Evolutionary conservation across 345 rosid species (phyloP).

Genomic region (Ailanthus altissimus): DNA sequence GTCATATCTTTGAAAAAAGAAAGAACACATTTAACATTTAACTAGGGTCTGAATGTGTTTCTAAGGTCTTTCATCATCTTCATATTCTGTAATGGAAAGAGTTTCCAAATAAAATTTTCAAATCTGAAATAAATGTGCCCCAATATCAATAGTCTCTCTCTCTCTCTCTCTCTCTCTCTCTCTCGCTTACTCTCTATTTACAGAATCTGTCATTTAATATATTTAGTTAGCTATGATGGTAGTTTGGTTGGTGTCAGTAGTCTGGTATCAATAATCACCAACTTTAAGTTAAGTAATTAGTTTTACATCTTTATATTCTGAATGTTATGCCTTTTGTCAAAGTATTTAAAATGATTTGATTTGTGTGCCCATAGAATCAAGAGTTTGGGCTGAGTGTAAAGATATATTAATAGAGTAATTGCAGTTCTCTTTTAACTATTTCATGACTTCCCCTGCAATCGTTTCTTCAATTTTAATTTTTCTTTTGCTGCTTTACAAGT

Average conservation of each 20-base stretch:
- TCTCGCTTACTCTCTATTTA: too few relatives aligned
- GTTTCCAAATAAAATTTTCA: background rate
- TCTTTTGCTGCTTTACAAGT: background rate
- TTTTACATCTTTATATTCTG: background rate
- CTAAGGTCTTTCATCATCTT: background rate
- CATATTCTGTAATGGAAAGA: background rate
- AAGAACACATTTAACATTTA: background rate
- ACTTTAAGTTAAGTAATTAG: background rate
- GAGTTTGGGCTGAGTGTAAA: background rate
- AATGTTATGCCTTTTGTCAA: background rate
- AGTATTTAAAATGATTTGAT: background rate
- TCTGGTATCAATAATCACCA: background rate
- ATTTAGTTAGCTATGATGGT: background rate
- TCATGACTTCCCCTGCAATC: background rate
- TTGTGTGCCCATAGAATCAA: background rate
- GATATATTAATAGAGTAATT: background rate
- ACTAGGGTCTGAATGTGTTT: background rate
- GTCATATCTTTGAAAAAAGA: background rate
- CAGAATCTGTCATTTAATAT: background rate
- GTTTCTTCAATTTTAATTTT: background rate
- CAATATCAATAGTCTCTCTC: background rate
- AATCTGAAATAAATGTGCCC: background rate
- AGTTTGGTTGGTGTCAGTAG: slow-evolving; percentile 2
- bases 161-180: background rate
- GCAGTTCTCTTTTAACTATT: background rate